phyloP scores from a whole-genome alignment of 805 yeast species.

The Kuraishia floccosa region DNA sequence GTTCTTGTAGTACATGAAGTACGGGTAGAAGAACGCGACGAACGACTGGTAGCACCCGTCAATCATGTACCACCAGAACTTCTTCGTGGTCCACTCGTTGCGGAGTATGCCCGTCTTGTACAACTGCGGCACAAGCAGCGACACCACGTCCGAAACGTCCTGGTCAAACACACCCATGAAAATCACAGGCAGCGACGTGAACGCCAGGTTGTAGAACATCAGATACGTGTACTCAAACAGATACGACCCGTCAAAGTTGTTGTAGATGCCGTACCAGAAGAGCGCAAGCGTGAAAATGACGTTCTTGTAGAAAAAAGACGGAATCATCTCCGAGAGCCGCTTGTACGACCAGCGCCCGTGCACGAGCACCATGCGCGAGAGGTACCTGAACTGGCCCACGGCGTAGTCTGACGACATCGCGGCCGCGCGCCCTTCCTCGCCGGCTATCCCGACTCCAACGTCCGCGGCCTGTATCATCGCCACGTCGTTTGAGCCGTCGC shows the following conservation, averaged over 20 bases:
- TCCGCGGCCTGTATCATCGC: constrained; percentile 88
- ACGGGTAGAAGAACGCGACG: constrained; percentile 67
- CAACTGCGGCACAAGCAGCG: constrained; percentile 63
- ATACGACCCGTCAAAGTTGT: constrained; percentile 71
- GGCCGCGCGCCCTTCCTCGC: constrained; percentile 87
- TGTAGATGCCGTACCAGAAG: constrained; percentile 73
- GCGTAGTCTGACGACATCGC: constrained; percentile 86
- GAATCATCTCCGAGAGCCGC: constrained; percentile 75
- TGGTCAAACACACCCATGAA: constrained; percentile 73
- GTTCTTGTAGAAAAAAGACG: constrained; percentile 71
- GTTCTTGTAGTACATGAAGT: constrained; percentile 32
- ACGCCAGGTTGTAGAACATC: constrained; percentile 76
- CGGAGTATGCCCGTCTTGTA: constrained; percentile 66
- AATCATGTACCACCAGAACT: constrained; percentile 63
- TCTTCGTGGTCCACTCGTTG: constrained; percentile 55
- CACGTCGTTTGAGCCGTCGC: constrained; percentile 85
- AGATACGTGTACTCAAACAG: constrained; percentile 68
- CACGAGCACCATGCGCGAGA: constrained; percentile 53
- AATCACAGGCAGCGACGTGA: constrained; percentile 72
- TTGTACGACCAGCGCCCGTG: constrained; percentile 88
- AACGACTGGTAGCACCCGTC: constrained; percentile 74
- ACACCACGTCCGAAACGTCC: constrained; percentile 62
- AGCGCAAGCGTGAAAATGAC: constrained; percentile 63
- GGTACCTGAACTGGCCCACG: constrained; percentile 68
- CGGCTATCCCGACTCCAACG: constrained; percentile 84